These are phyloP conservation scores for Globisporangium alternatum DNA, from an alignment of 352 stramenopile genomes.

Conservation along the genomic window DNA sequence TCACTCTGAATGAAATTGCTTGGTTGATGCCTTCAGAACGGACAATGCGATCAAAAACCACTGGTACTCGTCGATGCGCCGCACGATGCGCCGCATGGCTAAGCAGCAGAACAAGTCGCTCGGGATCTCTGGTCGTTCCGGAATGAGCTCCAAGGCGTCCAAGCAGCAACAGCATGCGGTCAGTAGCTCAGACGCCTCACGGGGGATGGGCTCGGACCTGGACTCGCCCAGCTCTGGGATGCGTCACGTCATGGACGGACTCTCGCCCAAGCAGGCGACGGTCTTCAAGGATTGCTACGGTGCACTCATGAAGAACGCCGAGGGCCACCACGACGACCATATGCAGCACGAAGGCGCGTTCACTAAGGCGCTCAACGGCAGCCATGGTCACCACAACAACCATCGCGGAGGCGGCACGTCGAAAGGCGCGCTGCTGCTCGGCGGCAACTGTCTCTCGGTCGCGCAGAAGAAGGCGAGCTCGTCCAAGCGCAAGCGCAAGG, in stretches of 20 bases:
- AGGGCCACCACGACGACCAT: constrained; percentile 19
- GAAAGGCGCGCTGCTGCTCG: constrained; percentile 5
- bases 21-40: constrained; percentile 33
- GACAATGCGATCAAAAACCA: constrained; percentile 91
- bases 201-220: constrained; percentile 2
- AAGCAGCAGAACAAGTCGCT: constrained; percentile 84
- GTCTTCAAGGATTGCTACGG: constrained; percentile 82
- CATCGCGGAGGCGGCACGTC: constrained; percentile 1
- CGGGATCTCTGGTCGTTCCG: constrained; percentile 23
- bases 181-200: constrained; percentile 5
- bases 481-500: constrained; percentile 82
- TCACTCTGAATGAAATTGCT: not conserved
- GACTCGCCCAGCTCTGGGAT: constrained; percentile 17
- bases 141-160: constrained; percentile 28
- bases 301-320: constrained; percentile 57
- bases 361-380: constrained; percentile 14
- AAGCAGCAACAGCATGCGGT: constrained; percentile 21
- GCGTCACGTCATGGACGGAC: constrained; percentile 35
- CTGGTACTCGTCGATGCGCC: constrained; percentile 90
- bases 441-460: constrained; percentile 1
- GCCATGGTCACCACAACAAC: constrained; percentile 8
- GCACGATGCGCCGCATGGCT: constrained; percentile 87
- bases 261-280: constrained; percentile 58
- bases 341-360: constrained; percentile 3
- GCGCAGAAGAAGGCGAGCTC: constrained; percentile 46